Base-by-base conservation (phyloP, 768 basidiomycete species). In the Calocera viscosa region DNA sequence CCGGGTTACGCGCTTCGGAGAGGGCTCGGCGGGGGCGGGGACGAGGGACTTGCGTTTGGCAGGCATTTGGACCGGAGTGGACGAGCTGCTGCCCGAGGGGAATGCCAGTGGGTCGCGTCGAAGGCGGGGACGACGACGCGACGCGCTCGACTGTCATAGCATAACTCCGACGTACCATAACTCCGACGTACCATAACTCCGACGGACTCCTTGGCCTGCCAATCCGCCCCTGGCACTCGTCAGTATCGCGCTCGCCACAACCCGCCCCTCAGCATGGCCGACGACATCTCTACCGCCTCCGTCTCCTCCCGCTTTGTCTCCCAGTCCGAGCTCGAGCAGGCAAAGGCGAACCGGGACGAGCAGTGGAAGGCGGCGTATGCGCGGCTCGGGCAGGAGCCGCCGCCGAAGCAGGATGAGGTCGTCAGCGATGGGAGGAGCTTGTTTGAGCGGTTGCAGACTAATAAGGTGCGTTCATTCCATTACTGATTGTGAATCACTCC, bases 351-450 rank as follows among this genome's bases (percentile, higher is more conserved):
- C 7, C 80, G 85, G 69, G 91, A 93, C 5, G 90, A 90, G 72
- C 89, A 91, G 71, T 93, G 91, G 91, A 90, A 87, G 72, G 91
- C 90, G 16, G 91, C 91, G 30, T 93, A 92, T 76, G 91, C 90
- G 47, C 83, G 89, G 89, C 80, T 92, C 11, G 91, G 91, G 64
- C 91, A 92, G 75, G 90, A 89, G 66, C 91, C 91, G 10, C 91
- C 89, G 1, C 84, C 86, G 3, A 84, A 82, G 72, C 89, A 80
- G 32, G 89, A 90, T 72, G 91, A 91, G 17, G 67, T 22, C 66
- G 80, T 80, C 1, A 90, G 86, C 72, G 91, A 93, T 75, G 91
- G 91, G 64, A 80, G 91, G 71, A 91, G 90, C 75, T 80, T 93
- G 43, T 91, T 90, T 76, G 91, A 93, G 86, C 91, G 91, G 90